These are phyloP conservation scores for Lophium mytilinum DNA, from an alignment of 495 filamentous ascomycete genomes.

Conservation along the genomic window DNA sequence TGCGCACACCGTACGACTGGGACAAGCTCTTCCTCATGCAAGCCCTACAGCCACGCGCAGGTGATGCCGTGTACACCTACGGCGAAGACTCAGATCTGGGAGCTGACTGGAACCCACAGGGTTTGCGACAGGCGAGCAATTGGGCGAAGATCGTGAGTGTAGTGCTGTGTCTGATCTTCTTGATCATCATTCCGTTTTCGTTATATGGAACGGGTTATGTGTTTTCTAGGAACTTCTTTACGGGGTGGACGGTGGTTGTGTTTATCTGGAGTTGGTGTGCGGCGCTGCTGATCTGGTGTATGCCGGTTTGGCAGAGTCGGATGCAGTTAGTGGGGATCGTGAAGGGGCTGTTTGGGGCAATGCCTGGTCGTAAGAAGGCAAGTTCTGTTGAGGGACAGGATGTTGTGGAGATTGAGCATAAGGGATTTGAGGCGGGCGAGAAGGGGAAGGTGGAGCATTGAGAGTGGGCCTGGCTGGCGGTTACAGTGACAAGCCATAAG, in stretches of 20 bases:
- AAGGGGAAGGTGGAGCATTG: too few species aligned
- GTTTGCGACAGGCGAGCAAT: constrained; percentile 61
- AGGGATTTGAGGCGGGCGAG: too few species aligned
- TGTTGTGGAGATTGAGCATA: too few species aligned
- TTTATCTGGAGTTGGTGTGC: constrained; percentile 82
- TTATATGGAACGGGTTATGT: constrained; percentile 84
- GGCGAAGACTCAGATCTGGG: constrained; percentile 65
- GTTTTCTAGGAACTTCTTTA: constrained; percentile 86
- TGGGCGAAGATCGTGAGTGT: constrained; percentile 61
- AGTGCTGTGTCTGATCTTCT: constrained; percentile 57
- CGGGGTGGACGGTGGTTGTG: constrained; percentile 80
- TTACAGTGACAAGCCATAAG: too few species aligned
- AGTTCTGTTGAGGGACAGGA: too few species aligned
- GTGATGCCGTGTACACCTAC: constrained; percentile 75
- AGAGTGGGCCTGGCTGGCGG: too few species aligned
- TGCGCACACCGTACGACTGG: constrained; percentile 41
- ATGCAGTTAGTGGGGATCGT: too few species aligned
- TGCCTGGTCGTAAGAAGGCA: too few species aligned
- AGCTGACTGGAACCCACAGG: constrained; percentile 59
- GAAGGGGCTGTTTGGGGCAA: too few species aligned
- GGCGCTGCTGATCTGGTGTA: constrained; percentile 16
- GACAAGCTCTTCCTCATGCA: constrained; percentile 61
- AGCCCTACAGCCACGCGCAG: constrained; percentile 78
- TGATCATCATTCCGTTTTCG: constrained; percentile 91
- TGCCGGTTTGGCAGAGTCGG: too few species aligned